A percentile compares a stretch with the other conserved stretches of the same genome.
These are phyloP conservation scores for Lanmaoa rubissima DNA, from an alignment of 768 basidiomycete species.

Conservation along the genomic window DNA sequence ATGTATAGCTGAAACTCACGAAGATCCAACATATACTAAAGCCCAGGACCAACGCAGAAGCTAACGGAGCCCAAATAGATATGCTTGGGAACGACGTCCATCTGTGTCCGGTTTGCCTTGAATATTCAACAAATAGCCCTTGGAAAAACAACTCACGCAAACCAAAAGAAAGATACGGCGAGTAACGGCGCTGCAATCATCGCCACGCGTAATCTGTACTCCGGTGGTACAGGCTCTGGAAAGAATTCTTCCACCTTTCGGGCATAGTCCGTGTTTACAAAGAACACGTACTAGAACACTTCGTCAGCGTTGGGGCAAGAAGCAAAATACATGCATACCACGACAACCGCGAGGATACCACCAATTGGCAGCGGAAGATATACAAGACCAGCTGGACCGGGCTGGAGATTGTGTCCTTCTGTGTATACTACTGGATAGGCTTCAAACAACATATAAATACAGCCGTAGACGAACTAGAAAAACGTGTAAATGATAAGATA, in stretches of 20 bases:
- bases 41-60: conserved; percentile 49
- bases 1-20: conserved; percentile 34
- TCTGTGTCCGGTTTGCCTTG: conserved; percentile 27
- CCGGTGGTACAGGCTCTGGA: conserved; percentile 57
- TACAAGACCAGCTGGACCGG: conserved; percentile 55
- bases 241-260: conserved; percentile 40
- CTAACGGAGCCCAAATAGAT: conserved; percentile 52
- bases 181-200: conserved; percentile 53
- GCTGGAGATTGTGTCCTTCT: conserved; percentile 49
- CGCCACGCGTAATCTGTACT: conserved; percentile 50
- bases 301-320: not conserved
- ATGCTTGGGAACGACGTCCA: conserved; percentile 59
- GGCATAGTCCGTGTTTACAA: conserved; percentile 51
- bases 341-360: conserved; percentile 40
- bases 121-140: not conserved
- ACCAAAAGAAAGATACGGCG: conserved; percentile 61
- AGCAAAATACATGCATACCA: conserved; percentile 35
- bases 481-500: conserved; percentile 6
- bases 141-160: conserved; percentile 39
- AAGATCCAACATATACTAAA: conserved; percentile 55
- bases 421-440: conserved; percentile 62
- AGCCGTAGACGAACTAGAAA: conserved; percentile 58
- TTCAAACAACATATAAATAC: conserved; percentile 58
- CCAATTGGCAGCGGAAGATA: conserved; percentile 63
- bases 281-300: conserved; percentile 39